Evolutionary conservation across 73 alveolate species (phyloP).

Genomic region (Chromera velia): DNA sequence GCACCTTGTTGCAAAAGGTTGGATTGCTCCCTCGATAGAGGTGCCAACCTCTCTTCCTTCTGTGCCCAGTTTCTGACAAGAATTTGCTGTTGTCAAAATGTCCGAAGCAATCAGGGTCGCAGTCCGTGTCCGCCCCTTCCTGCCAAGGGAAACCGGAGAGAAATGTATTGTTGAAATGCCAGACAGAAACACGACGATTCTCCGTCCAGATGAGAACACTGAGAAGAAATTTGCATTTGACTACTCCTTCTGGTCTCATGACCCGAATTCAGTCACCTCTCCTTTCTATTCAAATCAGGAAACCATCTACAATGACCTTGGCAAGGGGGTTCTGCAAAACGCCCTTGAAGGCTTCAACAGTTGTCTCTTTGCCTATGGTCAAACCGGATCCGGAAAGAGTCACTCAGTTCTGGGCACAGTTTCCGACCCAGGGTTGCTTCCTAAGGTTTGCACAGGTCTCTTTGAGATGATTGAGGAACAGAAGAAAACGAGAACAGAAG

Average conservation of each 20-base stretch:
- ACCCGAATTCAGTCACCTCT: neutral
- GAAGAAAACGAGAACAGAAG: neutral
- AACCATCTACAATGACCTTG: neutral
- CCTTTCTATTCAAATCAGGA: neutral
- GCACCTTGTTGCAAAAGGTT: too few species aligned
- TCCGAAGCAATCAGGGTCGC: too few species aligned
- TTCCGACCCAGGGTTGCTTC: neutral
- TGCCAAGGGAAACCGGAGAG: too few species aligned
- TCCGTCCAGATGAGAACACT: too few species aligned
- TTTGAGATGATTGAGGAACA: neutral
- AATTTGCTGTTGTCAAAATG: too few species aligned
- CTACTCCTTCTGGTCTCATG: neutral
- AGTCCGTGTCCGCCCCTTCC: too few species aligned
- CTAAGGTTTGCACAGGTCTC: neutral
- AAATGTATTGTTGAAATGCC: too few species aligned
- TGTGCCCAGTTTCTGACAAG: too few species aligned
- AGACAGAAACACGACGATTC: too few species aligned
- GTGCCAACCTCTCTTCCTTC: too few species aligned
- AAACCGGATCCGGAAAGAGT: neutral
- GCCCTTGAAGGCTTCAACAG: conserved; percentile 41
- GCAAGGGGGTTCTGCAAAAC: neutral
- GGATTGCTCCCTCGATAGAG: too few species aligned
- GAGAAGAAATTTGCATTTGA: neutral
- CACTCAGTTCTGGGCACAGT: neutral
- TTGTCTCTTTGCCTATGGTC: conserved; percentile 35